These are phyloP conservation scores for Coemansia sp. DNA, from an alignment of 192 early-diverging fungal species.

Conservation along the genomic window DNA sequence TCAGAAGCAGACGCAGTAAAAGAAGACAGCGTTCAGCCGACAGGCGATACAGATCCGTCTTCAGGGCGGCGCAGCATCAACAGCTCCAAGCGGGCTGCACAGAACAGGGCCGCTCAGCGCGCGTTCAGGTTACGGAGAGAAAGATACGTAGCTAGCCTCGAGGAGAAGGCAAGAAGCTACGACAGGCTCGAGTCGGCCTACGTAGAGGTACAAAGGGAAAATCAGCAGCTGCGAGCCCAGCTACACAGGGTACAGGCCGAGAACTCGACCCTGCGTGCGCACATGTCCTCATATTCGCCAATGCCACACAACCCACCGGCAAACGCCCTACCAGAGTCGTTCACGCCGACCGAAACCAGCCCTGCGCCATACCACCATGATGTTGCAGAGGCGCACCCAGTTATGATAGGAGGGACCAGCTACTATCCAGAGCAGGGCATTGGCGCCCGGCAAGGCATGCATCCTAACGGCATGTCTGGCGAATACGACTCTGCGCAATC, in stretches of 20 bases:
- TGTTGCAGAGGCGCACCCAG: slow-evolving; percentile 12
- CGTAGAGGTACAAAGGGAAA: slow-evolving; percentile 44
- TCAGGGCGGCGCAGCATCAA: slow-evolving; percentile 45
- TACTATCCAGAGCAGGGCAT: slow-evolving; percentile 3
- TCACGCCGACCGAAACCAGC: slow-evolving; percentile 13
- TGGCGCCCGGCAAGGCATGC: neutral
- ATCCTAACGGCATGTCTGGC: neutral
- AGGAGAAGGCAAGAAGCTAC: slow-evolving; percentile 51
- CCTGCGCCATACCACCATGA: neutral
- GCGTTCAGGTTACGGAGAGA: slow-evolving; percentile 53
- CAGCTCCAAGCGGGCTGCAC: slow-evolving; percentile 53
- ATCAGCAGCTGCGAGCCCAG: slow-evolving; percentile 30
- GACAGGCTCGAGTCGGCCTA: slow-evolving; percentile 45
- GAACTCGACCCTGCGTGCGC: slow-evolving; percentile 25
- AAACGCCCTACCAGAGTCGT: slow-evolving; percentile 7
- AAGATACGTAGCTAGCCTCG: slow-evolving; percentile 43
- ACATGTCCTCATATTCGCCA: slow-evolving; percentile 27
- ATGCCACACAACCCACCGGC: slow-evolving; percentile 23
- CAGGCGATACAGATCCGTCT: slow-evolving; percentile 13
- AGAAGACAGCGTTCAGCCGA: slow-evolving; percentile 24
- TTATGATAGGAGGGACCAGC: slow-evolving; percentile 9
- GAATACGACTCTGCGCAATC: slow-evolving; percentile 2
- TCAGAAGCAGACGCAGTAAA: slow-evolving; percentile 26
- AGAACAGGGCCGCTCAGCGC: slow-evolving; percentile 52
- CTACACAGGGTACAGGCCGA: slow-evolving; percentile 33